phyloP scores from a whole-genome alignment of 148 eudicot genomes.

The Dianthus caryophyllus region DNA sequence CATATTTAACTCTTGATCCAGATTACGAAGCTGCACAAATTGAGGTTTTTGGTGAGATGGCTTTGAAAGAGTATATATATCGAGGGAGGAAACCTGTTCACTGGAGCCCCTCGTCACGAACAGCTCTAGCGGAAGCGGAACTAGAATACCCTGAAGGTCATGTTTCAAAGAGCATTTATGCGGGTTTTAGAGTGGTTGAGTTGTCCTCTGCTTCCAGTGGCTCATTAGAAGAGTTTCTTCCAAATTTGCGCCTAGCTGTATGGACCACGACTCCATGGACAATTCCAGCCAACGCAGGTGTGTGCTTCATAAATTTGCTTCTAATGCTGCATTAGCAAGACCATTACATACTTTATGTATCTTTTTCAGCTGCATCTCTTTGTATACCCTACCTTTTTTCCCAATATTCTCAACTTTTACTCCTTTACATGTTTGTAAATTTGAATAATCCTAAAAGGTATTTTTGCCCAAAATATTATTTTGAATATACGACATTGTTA shows the following conservation, averaged over 20 bases:
- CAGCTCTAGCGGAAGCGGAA: constrained; percentile 99
- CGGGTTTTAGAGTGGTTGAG: constrained; percentile 57
- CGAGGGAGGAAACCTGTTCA: constrained; percentile 98
- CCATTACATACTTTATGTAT: too few relatives aligned
- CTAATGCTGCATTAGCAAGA: neutral
- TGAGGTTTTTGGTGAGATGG: constrained; percentile 97
- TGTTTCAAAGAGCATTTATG: constrained; percentile 87
- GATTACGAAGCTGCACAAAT: constrained; percentile 97
- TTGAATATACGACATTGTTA: too few relatives aligned
- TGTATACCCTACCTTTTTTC: too few relatives aligned
- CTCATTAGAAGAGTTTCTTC: constrained; percentile 55
- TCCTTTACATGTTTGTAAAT: too few relatives aligned
- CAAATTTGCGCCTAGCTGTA: constrained; percentile 71
- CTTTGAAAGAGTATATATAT: constrained; percentile 76
- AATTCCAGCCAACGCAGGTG: constrained; percentile 98
- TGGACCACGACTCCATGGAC: constrained; percentile 99
- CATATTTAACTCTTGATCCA: constrained; percentile 87
- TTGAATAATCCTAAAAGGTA: too few relatives aligned
- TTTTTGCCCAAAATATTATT: too few relatives aligned
- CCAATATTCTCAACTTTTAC: too few relatives aligned
- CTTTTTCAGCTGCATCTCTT: too few relatives aligned
- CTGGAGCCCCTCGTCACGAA: constrained; percentile 98
- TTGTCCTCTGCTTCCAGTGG: constrained; percentile 44
- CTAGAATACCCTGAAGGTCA: constrained; percentile 97
- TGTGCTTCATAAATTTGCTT: constrained; percentile 9